These are phyloP conservation scores for Thelonectria discophora DNA, from an alignment of 2,329 filamentous ascomycete species.

Conservation along the genomic window DNA sequence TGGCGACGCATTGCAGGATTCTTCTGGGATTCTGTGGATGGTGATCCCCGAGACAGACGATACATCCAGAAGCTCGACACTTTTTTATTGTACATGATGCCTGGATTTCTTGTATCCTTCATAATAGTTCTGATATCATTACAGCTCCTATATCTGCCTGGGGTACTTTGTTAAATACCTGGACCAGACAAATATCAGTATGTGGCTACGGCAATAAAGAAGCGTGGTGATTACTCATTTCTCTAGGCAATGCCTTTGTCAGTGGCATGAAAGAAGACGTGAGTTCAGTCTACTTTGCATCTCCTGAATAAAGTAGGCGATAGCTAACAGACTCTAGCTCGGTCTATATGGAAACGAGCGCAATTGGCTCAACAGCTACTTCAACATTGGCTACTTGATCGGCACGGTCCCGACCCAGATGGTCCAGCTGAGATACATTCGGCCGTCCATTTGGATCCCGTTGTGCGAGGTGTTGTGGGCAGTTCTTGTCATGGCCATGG, in stretches of 20 bases:
- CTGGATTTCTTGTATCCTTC: neutral
- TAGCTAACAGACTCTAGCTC: constrained; percentile 9
- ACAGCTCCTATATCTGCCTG: constrained; percentile 24
- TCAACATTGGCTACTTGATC: constrained; percentile 37
- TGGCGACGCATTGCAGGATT: constrained; percentile 17
- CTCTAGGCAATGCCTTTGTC: constrained; percentile 19
- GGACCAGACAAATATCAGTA: constrained; percentile 45
- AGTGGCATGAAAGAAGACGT: constrained; percentile 25
- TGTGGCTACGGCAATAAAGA: neutral
- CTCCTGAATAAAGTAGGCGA: no score
- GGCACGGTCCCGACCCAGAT: constrained; percentile 40
- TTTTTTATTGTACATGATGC: constrained; percentile 21
- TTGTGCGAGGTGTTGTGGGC: constrained; percentile 40
- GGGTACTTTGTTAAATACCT: constrained; percentile 44
- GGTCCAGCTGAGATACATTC: constrained; percentile 27
- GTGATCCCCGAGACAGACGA: constrained; percentile 18
- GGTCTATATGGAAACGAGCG: constrained; percentile 40
- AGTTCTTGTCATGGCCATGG: constrained; percentile 37
- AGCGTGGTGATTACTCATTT: neutral
- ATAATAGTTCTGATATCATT: neutral
- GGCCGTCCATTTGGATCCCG: constrained; percentile 45
- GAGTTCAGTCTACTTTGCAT: neutral
- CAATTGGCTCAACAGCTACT: constrained; percentile 40
- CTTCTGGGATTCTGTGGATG: constrained; percentile 24
- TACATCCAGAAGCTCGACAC: constrained; percentile 25